phyloP scores from a whole-genome alignment of 1,139 yeast species.

The Sugiyamaella castrensis region DNA sequence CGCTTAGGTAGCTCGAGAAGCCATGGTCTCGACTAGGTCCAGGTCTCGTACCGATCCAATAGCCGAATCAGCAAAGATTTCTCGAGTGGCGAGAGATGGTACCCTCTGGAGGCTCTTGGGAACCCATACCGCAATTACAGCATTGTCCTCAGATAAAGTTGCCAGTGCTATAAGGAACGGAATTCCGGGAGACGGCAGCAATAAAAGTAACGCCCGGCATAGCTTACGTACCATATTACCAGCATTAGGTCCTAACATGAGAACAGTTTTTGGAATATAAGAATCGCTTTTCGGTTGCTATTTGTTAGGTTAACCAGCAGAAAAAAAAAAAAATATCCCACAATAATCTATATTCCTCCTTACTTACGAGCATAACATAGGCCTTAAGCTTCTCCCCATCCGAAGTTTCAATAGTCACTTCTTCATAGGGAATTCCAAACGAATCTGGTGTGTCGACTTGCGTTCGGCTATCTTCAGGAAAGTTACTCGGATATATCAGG shows the following conservation, averaged over 20 bases:
- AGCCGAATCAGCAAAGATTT: no score
- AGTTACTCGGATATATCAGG: slow-evolving; percentile 76
- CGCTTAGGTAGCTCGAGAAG: no score
- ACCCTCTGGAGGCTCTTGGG: no score
- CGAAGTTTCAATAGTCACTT: slow-evolving; percentile 55
- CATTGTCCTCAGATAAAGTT: no score
- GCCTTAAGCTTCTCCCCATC: slow-evolving; percentile 62
- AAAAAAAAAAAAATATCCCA: neutral
- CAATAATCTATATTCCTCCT: neutral
- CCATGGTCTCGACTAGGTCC: no score
- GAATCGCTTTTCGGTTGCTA: slow-evolving; percentile 46
- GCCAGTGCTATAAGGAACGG: no score
- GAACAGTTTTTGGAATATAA: slow-evolving; percentile 63
- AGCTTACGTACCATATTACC: slow-evolving; percentile 63
- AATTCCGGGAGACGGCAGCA: no score
- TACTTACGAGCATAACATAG: slow-evolving; percentile 38
- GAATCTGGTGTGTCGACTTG: slow-evolving; percentile 76
- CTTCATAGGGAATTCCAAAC: slow-evolving; percentile 67
- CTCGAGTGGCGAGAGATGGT: no score
- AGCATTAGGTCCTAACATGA: slow-evolving; percentile 88
- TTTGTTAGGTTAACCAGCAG: slow-evolving; percentile 13
- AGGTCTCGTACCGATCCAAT: no score
- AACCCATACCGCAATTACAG: no score
- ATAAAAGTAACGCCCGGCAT: neutral
- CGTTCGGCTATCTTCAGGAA: slow-evolving; percentile 70